Evolutionary conservation across 306 rosid genomes (phyloP).

Genomic region (Macrotyloma uniflorum): DNA sequence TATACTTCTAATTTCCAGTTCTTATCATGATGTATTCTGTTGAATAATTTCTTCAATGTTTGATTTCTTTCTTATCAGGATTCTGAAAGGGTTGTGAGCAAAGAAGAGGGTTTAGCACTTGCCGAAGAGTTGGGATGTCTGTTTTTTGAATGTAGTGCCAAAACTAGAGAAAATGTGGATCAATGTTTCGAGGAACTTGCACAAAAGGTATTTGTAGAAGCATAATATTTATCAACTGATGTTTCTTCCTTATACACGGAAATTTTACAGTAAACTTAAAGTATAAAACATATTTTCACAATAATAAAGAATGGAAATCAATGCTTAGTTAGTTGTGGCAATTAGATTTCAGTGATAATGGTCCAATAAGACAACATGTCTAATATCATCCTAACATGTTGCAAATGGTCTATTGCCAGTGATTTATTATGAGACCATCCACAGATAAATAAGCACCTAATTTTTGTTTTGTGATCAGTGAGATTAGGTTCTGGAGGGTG

Average conservation of each 20-base stretch:
- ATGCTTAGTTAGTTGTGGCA: not conserved
- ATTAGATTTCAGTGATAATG: too few relatives aligned
- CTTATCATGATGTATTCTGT: not conserved
- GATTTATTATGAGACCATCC: not conserved
- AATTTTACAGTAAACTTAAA: too few relatives aligned
- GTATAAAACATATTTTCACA: not conserved
- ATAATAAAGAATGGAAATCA: not conserved
- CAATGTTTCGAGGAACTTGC: slow-evolving; percentile 88
- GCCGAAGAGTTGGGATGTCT: slow-evolving; percentile 80
- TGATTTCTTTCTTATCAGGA: slow-evolving; percentile 54
- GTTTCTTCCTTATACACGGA: too few relatives aligned
- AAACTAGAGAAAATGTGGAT: slow-evolving; percentile 90
- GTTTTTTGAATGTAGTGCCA: slow-evolving; percentile 96
- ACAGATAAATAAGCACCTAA: not conserved
- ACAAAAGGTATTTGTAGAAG: slow-evolving; percentile 63
- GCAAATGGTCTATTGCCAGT: not conserved
- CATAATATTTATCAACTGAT: not conserved
- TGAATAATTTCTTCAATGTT: not conserved
- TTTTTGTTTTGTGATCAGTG: not conserved
- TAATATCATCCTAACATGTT: not conserved
- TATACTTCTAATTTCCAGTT: not conserved
- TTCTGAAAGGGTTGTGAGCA: slow-evolving; percentile 84
- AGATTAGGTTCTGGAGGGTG: not conserved
- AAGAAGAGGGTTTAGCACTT: slow-evolving; percentile 87
- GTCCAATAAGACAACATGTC: too few relatives aligned